Evolutionary conservation across 163 green algal species (phyloP), one percentile per base, ranked within the genome.

Genomic region (Coccomyxa subellipsoidea): DNA sequence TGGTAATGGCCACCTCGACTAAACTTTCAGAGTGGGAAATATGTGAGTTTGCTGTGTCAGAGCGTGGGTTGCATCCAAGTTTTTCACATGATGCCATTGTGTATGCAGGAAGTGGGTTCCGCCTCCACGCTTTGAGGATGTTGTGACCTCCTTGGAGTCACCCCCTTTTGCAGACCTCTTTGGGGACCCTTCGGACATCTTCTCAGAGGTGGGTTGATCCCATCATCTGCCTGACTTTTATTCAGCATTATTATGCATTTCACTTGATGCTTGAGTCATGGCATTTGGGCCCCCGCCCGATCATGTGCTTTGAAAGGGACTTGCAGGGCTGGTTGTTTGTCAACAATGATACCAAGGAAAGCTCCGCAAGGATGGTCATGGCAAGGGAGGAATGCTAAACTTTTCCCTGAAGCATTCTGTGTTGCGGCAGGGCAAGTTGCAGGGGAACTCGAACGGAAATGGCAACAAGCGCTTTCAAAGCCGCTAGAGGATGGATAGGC

Each of bases 81-180:
- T n/a, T 31, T 32, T 12, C 12, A 8, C 18, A 32, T 75, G 66
- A 31, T n/a, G 7, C 32, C 18, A 15, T 36, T 21, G 2, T 77
- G 70, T 39, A 8, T 40, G n/a, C 70, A 77, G 70, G 70, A 77
- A 39, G 32, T 77, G 32, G 31, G 32, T 77, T 3, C 70, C 70
- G 5, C 70, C 70, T 10, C 70, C 70, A 53, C 23, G 32, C 27
- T 77, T 38, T 77, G 70, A 77, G 70, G 77, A 81, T 10, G 77
- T 47, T 34, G 31, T 53, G 15, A 53, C 77, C 9, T 34, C 31
- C 31, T 10, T 81, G 77, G 77, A 81, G 5, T 53, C 77, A 47
- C 29, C 77, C 3, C 77, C 77, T 34, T 81, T 81, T 35, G 77
- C 77, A 72, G 77, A 81, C 47, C 40, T 81, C 38, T 81, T 81